Base-by-base conservation (phyloP, 345 rosid species). In the Eucalyptus globulus region DNA sequence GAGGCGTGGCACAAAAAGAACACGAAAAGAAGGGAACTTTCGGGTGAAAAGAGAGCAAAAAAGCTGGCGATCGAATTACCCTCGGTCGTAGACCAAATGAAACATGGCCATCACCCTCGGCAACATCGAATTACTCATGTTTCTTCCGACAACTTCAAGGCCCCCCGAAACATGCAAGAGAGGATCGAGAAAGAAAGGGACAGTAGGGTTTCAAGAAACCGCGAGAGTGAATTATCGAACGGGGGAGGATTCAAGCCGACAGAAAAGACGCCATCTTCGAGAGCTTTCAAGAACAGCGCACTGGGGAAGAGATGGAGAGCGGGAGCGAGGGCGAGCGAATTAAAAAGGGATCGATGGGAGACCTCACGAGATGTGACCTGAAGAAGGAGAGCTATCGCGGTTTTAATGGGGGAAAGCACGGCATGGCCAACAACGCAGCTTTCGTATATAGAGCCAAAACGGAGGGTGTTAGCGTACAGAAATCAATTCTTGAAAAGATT, bases 101-200 rank as follows among this genome's bases (percentile, higher is more conserved):
- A 91, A 89, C 93, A 81, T 91, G 87, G 88, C 91, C 72, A 85
- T 90, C 40, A 87, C 90, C 86, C 95, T 92, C 13, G 94, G 93
- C 47, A 90, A 87, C 92, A 92, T 90, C 43, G 94, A 50, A 89
- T 94, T 93, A 60, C 92, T 94, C 95, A 94, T 94, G 80, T 15
- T 54, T 45, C 44, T 50, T 51, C 50, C 31, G 47, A 76, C 83
- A 40, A 40, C 4, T 40, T 40, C 83, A 6, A 76, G 83, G 4
- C 9, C 83, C 15, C 15, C 27, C 15, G 43, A 27, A 21, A 86
- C 58, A 86, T 86, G 87, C 24, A 29, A 58, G 15, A 7, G 22
- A 49, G 31, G 60, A 53, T 24, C 58, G 26, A 44, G 56, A 60
- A 3, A 65, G 76, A 21, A 19, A 31, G 87, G 45, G 81, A 89